Base-by-base conservation (phyloP, 2,329 filamentous ascomycete species). In the Epichloe aotearoae region DNA sequence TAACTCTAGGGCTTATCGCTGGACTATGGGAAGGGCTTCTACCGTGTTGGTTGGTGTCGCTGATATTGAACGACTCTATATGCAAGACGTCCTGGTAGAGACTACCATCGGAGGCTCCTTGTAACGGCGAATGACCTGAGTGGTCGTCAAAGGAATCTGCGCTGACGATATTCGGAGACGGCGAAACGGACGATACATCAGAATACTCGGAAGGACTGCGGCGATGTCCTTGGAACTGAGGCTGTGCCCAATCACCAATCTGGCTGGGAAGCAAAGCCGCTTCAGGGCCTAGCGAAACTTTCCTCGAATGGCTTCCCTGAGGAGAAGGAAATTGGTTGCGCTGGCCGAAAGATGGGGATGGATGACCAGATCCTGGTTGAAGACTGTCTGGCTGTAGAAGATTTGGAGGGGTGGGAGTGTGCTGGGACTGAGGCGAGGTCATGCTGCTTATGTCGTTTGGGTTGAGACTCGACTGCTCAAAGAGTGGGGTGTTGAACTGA, bases 201-300 rank as follows among this genome's bases (percentile, higher is more conserved):
- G 89, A 95, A 61, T 84, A 88, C 59, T 96, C 91, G n/a, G 90
- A 96, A 1, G 88, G 86, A 38, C 80, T 83, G 61, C 90, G 81
- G 58, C 89, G 79, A 64, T 96, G 91, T n/a, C 79, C 75, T 57
- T 87, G 84, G 62, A 95, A 96, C 53, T 79, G 75, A 14, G 72
- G 67, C 51, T 73, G 72, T 41, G 58, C 72, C 77, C 77, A 81
- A 53, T 80, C 76, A 49, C 58, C 59, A 46, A 73, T 57, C 56
- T 79, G 76, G n/a, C 66, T 69, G 3, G 70, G 72, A 30, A 78
- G 65, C n/a, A 80, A 64, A 2, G 78, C 77, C 5, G 76, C 73
- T 60, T 79, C 75, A 2, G 77, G 77, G 1, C 75, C 75, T 2
- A 82, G 69, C 4, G 78, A 81, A 26, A 72, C 67, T 62, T 80